Evolutionary conservation across 176 grass and related monocot genomes (phyloP), one percentile per base, ranked within the genome.

Genomic region (Themeda triandra): DNA sequence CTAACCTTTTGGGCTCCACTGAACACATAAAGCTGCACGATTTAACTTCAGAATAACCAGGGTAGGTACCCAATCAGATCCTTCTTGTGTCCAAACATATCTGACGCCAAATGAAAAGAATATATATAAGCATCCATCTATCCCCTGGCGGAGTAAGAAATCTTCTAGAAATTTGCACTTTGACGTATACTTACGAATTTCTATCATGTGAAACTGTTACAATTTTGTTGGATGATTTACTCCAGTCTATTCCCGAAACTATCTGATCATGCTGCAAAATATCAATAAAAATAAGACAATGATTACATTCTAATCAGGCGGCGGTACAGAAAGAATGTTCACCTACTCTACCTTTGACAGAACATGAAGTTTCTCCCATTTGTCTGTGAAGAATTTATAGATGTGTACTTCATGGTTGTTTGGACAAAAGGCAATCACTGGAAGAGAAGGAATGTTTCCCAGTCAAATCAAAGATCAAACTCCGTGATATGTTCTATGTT

Each of bases 11-110:
- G 96, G 93, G 81, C 96, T 98, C 96, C 96, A 98, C 18, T 98
- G 89, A 63, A 77, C 36, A 15, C 93, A 99, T 71, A 99, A 78
- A 59, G 96, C 96, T 89, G 96, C 96, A 86, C 93, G 93, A 53
- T 99, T 99, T 79, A 99, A 82, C 87, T 94, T 99, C 66, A 99
- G 96, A 88, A 99, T 94, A 78, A 99, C 96, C 44, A 99, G 89
- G 13, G 96, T 99, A 58, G 96, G 96, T 21, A 94, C 88, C 96
- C 96, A 99, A 71, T 99, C 96, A 23, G 90, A 84, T 82, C 90
- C 93, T 86, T 98, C 96, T 90, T 92, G 89, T 74, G 89, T 95
- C 96, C 96, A 98, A 60, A 98, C 96, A 94, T 95, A 98, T 87
- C 96, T 98, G 80, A 40, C 73, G 76, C 36, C 10, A 82, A 80